Evolutionary conservation across 1,284 basidiomycete species (phyloP).

Genomic region (Naganishia liquefaciens): DNA sequence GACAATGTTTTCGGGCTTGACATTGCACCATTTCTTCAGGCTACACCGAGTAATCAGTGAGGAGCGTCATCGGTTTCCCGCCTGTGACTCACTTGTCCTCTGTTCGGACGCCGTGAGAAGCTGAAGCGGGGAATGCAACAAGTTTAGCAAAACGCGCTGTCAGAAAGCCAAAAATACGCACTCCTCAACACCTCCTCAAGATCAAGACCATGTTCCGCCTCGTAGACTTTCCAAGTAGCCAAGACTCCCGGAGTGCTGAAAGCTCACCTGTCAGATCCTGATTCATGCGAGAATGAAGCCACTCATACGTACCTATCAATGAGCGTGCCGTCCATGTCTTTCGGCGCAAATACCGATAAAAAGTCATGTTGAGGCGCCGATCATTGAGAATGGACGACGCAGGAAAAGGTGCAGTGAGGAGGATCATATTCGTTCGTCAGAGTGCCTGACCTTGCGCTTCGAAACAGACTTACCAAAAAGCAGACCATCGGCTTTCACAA

Average conservation of each 20-base stretch:
- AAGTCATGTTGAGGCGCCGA: background rate
- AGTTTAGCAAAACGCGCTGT: too few species aligned
- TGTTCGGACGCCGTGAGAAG: conserved; percentile 33
- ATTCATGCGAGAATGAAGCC: conserved; percentile 11
- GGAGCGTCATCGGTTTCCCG: background rate
- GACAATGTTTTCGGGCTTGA: conserved; percentile 29
- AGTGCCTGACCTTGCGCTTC: background rate
- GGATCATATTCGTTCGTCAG: background rate
- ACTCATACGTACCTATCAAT: conserved; percentile 40
- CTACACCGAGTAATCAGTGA: conserved; percentile 11
- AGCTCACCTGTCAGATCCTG: too few species aligned
- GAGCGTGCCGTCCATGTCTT: conserved; percentile 53
- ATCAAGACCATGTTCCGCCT: conserved; percentile 48
- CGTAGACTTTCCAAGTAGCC: conserved; percentile 51
- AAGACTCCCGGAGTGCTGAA: conserved; percentile 52
- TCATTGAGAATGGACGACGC: background rate
- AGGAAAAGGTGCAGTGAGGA: background rate
- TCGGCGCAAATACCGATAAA: background rate
- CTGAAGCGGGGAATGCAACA: background rate
- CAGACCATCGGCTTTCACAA: conserved; percentile 25
- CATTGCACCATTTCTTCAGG: conserved; percentile 30
- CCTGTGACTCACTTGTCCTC: conserved; percentile 30
- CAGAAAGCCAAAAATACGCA: conserved; percentile 36
- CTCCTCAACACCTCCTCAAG: conserved; percentile 49
- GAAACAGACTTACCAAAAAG: conserved; percentile 24